phyloP scores from a whole-genome alignment of 2,329 filamentous ascomycete species.

The Trichoderma harzianum region DNA sequence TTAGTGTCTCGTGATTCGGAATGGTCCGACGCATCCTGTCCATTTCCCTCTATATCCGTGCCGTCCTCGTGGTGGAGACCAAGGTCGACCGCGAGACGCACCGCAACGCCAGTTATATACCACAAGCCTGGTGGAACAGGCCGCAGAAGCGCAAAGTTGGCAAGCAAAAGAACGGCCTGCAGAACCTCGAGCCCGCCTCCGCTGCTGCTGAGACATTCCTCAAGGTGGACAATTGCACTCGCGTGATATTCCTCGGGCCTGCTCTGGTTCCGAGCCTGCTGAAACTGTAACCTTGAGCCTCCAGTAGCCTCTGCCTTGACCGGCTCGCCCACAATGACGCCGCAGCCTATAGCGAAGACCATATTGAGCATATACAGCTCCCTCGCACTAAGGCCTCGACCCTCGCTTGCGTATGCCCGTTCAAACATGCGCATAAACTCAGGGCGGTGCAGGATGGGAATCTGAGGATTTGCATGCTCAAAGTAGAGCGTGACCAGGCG shows the following conservation, averaged over 20 bases:
- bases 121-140: constrained; percentile 91
- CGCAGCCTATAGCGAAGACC: constrained; percentile 92
- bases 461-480: constrained; percentile 93
- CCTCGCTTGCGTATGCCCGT: constrained; percentile 68
- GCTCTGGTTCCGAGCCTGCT: constrained; percentile 42
- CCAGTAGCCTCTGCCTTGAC: constrained; percentile 45
- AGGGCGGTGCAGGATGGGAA: constrained; percentile 82
- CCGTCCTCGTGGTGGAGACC: constrained; percentile 92
- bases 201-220: constrained; percentile 78
- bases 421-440: constrained; percentile 91
- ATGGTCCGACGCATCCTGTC: constrained; percentile 43
- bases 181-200: constrained; percentile 90
- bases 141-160: constrained; percentile 84
- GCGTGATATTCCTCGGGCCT: constrained; percentile 97
- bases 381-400: constrained; percentile 64
- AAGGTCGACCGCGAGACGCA: constrained; percentile 84
- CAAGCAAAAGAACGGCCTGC: constrained; percentile 86
- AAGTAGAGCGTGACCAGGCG: constrained; percentile 83
- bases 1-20: constrained; percentile 27
- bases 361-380: constrained; percentile 96
- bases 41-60: constrained; percentile 57
- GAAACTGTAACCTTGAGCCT: constrained; percentile 29
- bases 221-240: constrained; percentile 86
- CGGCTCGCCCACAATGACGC: constrained; percentile 76
- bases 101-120: constrained; percentile 95